phyloP scores from a whole-genome alignment of 148 eudicot species.

The Camellia japonica region DNA sequence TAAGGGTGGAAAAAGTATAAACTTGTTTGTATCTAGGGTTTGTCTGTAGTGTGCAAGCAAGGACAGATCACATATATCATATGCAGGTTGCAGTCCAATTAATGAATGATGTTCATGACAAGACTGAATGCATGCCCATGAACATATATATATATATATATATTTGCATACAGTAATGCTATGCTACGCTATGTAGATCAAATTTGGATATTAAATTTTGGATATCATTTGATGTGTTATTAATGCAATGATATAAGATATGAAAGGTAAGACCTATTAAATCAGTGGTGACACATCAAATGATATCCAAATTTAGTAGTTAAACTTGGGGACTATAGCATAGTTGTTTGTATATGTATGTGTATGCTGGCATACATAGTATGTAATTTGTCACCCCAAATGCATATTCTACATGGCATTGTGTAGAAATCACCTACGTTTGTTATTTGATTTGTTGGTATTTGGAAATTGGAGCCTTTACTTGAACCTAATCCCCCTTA shows the following conservation, averaged over 20 bases:
- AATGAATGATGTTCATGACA: not conserved
- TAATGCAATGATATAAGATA: no score
- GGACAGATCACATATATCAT: not conserved
- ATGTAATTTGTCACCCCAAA: not conserved
- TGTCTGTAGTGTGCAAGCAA: not conserved
- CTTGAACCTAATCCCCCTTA: not conserved
- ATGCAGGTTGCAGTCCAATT: not conserved
- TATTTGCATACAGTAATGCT: no score
- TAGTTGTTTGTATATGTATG: not conserved
- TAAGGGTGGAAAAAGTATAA: not conserved
- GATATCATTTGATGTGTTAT: no score
- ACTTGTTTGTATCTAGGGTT: not conserved
- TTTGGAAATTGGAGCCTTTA: not conserved
- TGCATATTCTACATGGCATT: not conserved
- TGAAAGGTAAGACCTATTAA: no score
- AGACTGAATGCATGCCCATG: not conserved
- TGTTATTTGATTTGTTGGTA: not conserved
- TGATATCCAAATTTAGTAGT: no score
- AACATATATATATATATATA: not conserved
- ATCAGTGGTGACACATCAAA: no score
- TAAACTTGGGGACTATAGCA: no score
- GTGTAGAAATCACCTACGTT: not conserved
- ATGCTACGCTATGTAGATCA: no score
- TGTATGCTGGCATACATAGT: not conserved
- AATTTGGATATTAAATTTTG: no score